Evolutionary conservation across 495 filamentous ascomycete genomes (phyloP).

Genomic region (Hypoxylon fuscum): DNA sequence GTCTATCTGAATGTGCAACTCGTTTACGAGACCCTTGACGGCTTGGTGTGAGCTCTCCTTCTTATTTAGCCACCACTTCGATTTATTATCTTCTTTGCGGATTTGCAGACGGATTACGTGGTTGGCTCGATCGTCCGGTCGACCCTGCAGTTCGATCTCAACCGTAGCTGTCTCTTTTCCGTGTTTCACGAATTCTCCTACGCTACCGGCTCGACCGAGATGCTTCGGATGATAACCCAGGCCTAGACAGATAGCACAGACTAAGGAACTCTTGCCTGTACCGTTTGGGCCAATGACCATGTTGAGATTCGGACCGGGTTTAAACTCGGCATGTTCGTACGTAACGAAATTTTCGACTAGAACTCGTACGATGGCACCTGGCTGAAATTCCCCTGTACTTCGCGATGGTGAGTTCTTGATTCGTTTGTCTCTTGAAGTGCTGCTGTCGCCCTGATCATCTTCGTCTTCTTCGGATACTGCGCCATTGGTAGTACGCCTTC

Average conservation of each 20-base stretch:
- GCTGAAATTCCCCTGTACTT: constrained; percentile 60
- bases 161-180: constrained; percentile 78
- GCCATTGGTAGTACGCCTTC: constrained; percentile 12
- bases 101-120: constrained; percentile 78
- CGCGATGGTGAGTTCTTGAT: constrained; percentile 25
- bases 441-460: constrained; percentile 10
- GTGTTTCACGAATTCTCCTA: constrained; percentile 94
- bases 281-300: constrained; percentile 99
- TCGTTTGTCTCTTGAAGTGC: constrained; percentile 5
- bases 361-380: constrained; percentile 90
- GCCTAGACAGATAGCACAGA: constrained; percentile 96
- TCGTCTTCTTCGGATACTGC: constrained; percentile 21
- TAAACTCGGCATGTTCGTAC: constrained; percentile 88
- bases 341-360: constrained; percentile 93
- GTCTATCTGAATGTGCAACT: constrained; percentile 89
- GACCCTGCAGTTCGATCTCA: constrained; percentile 85
- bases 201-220: constrained; percentile 85
- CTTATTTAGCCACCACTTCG: constrained; percentile 75
- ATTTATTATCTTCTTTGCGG: constrained; percentile 80
- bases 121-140: constrained; percentile 63
- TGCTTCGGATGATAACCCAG: constrained; percentile 85
- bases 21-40: constrained; percentile 70
- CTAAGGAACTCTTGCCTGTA: constrained; percentile 96
- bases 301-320: constrained; percentile 90
- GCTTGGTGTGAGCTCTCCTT: constrained; percentile 62